Evolutionary conservation across 352 stramenopile species (phyloP), one percentile per base, ranked within the genome.

Genomic region (Pythium rishiriense): DNA sequence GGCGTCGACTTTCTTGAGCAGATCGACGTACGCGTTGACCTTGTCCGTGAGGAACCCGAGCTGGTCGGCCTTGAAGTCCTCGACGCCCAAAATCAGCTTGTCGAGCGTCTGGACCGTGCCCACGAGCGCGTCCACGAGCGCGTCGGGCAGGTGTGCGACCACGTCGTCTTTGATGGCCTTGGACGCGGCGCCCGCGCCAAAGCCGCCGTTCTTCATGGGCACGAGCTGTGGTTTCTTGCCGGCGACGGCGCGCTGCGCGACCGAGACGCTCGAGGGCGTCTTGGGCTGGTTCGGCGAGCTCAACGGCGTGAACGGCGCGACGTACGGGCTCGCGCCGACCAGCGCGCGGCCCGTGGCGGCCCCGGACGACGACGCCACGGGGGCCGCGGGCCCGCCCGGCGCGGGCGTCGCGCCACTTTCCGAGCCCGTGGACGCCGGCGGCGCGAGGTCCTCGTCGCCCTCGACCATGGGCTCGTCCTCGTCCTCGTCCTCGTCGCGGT

Each of bases 251-350:
- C 68, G 58, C 57, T 72, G 61, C 43, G 62, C 48, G n/a, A 56
- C 46, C 11, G 42, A 63, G 19, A 69, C 67, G 45, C 73, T 81
- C 1, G 78, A 79, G 15, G 79, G 81, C 33, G 79, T 88, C 65
- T 89, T 89, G 0, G 76, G 74, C 5, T 66, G 61, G 49, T 69
- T 80, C 1, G 82, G 79, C 12, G 78, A 86, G n/a, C 78, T 74
- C 64, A 86, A 73, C 43, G 82, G 82, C 48, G 82, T 91, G 66
- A 91, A 91, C 2, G 82, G 82, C 22, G 79, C 73, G 29, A 91
- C 24, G 52, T 87, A 91, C 26, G 82, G 82, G 62, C 77, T 87
- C 45, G 76, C 79, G 24, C 79, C 73, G 8, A 91, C 75, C 63
- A 89, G 79, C 4, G 82, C 82, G 24, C 78, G 80, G 15, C 80